Conservation (phyloP, 1,284 basidiomycete genomes). For the Moniliella sp. region DNA sequence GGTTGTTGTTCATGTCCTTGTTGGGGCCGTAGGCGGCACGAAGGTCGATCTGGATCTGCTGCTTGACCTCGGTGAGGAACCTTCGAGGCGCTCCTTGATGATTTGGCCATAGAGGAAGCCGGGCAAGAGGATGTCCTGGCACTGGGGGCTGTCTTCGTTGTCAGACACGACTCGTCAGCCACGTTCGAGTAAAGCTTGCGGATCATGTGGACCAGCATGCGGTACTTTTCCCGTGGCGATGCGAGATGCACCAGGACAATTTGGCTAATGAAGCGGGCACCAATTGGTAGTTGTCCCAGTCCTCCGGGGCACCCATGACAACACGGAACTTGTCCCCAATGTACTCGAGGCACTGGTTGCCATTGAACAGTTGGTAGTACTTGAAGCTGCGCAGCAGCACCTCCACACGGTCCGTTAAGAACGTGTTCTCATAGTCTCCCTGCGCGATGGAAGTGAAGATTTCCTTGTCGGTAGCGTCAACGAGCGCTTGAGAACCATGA, state of each 20-base stretch:
- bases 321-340: constrained; percentile 94
- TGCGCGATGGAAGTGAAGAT: constrained; percentile 94
- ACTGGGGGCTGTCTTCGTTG: constrained; percentile 95
- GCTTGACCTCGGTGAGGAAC: constrained; percentile 56
- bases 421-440: constrained; percentile 90
- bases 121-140: constrained; percentile 88
- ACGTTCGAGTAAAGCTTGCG: constrained; percentile 84
- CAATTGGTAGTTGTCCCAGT: constrained; percentile 69
- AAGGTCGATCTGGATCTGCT: constrained; percentile 55
- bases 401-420: constrained; percentile 90
- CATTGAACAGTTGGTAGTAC: constrained; percentile 60
- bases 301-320: constrained; percentile 71
- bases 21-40: background rate
- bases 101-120: constrained; percentile 88
- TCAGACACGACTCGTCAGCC: constrained; percentile 75
- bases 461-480: constrained; percentile 77
- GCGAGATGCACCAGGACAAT: constrained; percentile 76
- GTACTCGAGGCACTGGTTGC: constrained; percentile 81
- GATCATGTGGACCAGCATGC: constrained; percentile 91
- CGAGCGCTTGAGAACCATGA: constrained; percentile 81
- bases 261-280: constrained; percentile 62
- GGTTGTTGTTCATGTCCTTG: background rate
- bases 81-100: constrained; percentile 88
- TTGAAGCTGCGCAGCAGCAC: constrained; percentile 81
- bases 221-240: constrained; percentile 77